A percentile compares a stretch with the other conserved stretches of the same genome.
These are phyloP conservation scores for Fusarium sp. DNA, from an alignment of 2,329 filamentous ascomycete species.

Conservation along the genomic window DNA sequence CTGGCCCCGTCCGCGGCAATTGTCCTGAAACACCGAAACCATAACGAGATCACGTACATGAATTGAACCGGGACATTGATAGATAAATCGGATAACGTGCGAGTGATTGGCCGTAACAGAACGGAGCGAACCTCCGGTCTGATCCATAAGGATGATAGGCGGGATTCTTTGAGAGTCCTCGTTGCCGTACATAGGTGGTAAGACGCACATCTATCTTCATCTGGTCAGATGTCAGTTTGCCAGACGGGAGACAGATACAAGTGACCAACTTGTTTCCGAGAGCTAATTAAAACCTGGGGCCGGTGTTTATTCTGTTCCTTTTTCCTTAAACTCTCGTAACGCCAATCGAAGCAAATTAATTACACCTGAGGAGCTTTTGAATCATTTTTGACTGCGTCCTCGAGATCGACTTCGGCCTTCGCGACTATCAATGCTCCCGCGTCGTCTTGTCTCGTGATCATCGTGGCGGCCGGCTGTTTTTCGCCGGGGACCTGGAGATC, in stretches of 20 bases:
- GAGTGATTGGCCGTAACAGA: slow-evolving; percentile 10
- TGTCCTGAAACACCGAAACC: slow-evolving; percentile 1
- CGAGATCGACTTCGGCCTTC: slow-evolving; percentile 52
- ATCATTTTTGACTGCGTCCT: slow-evolving; percentile 48
- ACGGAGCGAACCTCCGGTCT: slow-evolving; percentile 26
- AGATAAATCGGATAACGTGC: slow-evolving; percentile 7
- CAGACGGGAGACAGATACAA: slow-evolving; percentile 18
- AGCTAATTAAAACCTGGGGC: slow-evolving; percentile 30
- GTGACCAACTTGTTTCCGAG: slow-evolving; percentile 36
- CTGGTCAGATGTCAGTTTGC: slow-evolving; percentile 37
- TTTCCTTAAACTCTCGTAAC: slow-evolving; percentile 22
- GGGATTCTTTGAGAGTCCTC: slow-evolving; percentile 14
- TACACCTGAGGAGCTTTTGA: slow-evolving; percentile 11
- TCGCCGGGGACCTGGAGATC: slow-evolving; percentile 51
- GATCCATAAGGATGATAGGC: slow-evolving; percentile 13
- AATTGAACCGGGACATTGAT: slow-evolving; percentile 12
- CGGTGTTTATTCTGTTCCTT: slow-evolving; percentile 1
- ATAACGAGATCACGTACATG: slow-evolving; percentile 17
- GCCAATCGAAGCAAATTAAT: slow-evolving; percentile 34
- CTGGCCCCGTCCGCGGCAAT: background rate
- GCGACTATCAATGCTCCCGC: slow-evolving; percentile 58
- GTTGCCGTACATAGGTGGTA: slow-evolving; percentile 8
- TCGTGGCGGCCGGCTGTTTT: slow-evolving; percentile 45
- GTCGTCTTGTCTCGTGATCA: slow-evolving; percentile 49
- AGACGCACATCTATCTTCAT: slow-evolving; percentile 35